Base-by-base conservation (phyloP, 179 eudicot species). In the Silene vulgaris region DNA sequence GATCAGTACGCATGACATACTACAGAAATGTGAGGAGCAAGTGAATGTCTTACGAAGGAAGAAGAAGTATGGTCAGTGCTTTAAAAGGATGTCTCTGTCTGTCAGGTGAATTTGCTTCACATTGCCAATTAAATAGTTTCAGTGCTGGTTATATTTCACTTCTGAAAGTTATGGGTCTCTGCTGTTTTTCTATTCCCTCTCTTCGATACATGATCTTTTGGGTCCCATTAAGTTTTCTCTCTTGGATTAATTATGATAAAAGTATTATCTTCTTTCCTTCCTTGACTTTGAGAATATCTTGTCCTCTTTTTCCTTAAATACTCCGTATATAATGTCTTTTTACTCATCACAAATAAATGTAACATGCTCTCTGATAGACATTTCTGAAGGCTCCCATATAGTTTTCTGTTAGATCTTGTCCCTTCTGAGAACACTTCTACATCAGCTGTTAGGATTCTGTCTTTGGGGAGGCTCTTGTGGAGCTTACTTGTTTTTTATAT, bases 21-120 rank as follows among this genome's bases (percentile, higher is more conserved):
- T 85, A 73, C 88, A 82, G 69, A 90, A 88, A 74, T 91, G 96
- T 78, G 83, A 90, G 81, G 91, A 87, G 5, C 86, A 82, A 65
- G 83, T 95, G 30, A 82, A 73, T 74, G 45, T 68, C 14, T 77
- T 84, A 57, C 84, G 84, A 73, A 93, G 83, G 88, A 89, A 88
- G 83, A 96, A 96, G 81, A 89, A 86, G 60, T 76, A 81, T 81
- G 91, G 92, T 11, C 78, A 75, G 65, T 76, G 81, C 66, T 93
- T 96, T 81, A 93, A 84, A 82, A 89, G 80, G 82, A 82, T 93
- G 65, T 81, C 64, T 80, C 69, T 93, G 74, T 87, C 92, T 48
- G 80, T 72, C 77, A 88, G 99, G 98, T 91, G 23, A 17, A 82
- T 84, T 79, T 43, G 54, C 65, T 67, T 20, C 28, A 30, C 61